These are phyloP conservation scores for Diversispora eburnea DNA, from an alignment of 192 early-diverging fungal species.

Conservation along the genomic window DNA sequence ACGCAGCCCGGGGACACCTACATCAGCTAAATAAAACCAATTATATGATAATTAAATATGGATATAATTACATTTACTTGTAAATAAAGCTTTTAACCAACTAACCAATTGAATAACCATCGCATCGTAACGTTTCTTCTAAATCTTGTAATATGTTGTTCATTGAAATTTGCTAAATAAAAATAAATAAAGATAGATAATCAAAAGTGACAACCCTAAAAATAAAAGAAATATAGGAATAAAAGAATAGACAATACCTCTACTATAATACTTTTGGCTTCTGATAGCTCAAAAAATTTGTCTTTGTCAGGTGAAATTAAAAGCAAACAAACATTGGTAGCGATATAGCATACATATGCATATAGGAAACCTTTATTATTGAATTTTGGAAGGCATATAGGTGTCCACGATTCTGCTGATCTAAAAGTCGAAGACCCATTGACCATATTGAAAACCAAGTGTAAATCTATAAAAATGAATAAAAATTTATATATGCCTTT, in stretches of 20 bases:
- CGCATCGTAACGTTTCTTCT: slow-evolving; percentile 40
- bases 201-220: not conserved
- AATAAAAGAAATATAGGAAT: slow-evolving; percentile 26
- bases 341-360: slow-evolving; percentile 80
- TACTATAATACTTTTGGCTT: slow-evolving; percentile 63
- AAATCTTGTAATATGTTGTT: slow-evolving; percentile 15
- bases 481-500: not conserved
- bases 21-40: slow-evolving; percentile 43
- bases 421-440: slow-evolving; percentile 69
- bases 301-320: slow-evolving; percentile 78
- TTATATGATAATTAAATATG: not conserved
- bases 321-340: slow-evolving; percentile 65
- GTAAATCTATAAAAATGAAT: slow-evolving; percentile 52
- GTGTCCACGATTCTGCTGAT: slow-evolving; percentile 87
- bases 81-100: not conserved
- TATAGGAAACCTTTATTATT: slow-evolving; percentile 85
- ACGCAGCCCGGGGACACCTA: slow-evolving; percentile 60
- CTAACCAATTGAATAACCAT: slow-evolving; percentile 28
- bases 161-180: slow-evolving; percentile 29
- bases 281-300: slow-evolving; percentile 76
- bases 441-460: slow-evolving; percentile 79
- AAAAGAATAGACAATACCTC: slow-evolving; percentile 40
- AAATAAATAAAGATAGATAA: slow-evolving; percentile 18
- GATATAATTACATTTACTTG: not conserved
- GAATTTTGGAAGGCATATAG: slow-evolving; percentile 90